Percentiles rank a stretch among this genome's conserved stretches.
Conservation (phyloP, 805 yeast species). For the Monosporozyma siamensis region DNA sequence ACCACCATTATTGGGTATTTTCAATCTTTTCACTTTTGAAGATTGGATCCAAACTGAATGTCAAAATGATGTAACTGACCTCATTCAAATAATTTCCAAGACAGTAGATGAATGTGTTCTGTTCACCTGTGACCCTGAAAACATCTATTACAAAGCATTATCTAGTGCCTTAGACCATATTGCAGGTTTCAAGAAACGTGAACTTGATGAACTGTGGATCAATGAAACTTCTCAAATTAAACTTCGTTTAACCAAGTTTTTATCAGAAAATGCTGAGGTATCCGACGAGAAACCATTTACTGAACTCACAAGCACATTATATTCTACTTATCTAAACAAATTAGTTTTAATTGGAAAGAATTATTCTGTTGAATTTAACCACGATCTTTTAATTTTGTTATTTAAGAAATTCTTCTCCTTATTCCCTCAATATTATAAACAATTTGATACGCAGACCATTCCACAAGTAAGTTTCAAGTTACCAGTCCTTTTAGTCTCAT, state of each 20-base stretch:
- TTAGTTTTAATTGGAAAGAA: conserved; percentile 21
- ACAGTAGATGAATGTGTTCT: conserved; percentile 17
- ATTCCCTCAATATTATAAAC: conserved; percentile 10
- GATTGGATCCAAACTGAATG: conserved; percentile 25
- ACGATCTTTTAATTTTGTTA: conserved; percentile 13
- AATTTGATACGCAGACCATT: conserved; percentile 9
- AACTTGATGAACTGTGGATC: conserved; percentile 21
- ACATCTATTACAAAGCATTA: conserved; percentile 10
- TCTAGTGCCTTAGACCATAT: conserved; percentile 15
- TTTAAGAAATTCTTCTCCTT: conserved; percentile 11
- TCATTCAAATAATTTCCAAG: conserved; percentile 14
- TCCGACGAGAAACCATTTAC: conserved; percentile 1
- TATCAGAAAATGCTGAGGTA: conserved; percentile 13
- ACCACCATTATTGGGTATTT: conserved; percentile 18
- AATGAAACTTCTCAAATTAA: conserved; percentile 16
- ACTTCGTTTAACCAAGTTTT: conserved; percentile 17
- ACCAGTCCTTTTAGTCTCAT: conserved; percentile 18
- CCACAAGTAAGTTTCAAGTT: conserved; percentile 19
- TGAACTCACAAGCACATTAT: conserved; percentile 11
- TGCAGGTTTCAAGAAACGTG: conserved; percentile 14
- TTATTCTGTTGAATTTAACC: conserved; percentile 19
- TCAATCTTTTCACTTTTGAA: conserved; percentile 20
- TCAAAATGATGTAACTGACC: conserved; percentile 16
- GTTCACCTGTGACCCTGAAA: conserved; percentile 3
- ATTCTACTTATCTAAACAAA: conserved; percentile 23